Base-by-base conservation (phyloP, 225 moss, liverwort and hornwort species). In the Rhytidiadelphus loreus region DNA sequence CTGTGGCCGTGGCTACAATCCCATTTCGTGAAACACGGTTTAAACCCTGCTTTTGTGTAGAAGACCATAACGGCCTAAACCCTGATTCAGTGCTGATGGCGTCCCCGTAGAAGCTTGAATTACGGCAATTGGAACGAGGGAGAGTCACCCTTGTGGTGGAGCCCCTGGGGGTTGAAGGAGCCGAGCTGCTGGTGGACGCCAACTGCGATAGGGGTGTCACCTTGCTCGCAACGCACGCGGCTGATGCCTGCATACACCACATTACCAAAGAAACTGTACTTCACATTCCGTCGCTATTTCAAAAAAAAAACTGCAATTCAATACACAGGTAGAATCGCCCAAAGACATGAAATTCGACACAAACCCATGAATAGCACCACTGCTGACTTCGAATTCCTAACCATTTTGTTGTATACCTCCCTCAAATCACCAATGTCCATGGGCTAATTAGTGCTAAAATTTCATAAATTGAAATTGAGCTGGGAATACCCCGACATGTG, bases 1-100 rank as follows among this genome's bases (percentile, higher is more conserved):
- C 90, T 24, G 90, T 89, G 26, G 95, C 90, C 89, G 92, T 90
- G 21, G 89, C 90, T 83, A 87, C 88, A 72, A 88, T 88, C 30
- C 87, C 90, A 83, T 62, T 76, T 77, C 91, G 86, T 7, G 88
- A 71, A 37, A 28, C 86, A 19, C 80, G 83, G 63, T 64, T 77
- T 46, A 86, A 85, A 90, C 85, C 84, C 86, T 86, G 87, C 83
- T 55, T 50, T 81, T 84, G 71, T 7, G 84, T 55, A 39, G 72
- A 66, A 29, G 74, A 85, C 62, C 88, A 52, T 16, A 89, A 76
- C 44, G 63, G 44, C 75, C 59, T 20, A 59, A 80, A 59, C 80
- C 80, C 80, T 80, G 80, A 80, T 30, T 83, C 9, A 18, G 61
- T 63, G 39, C 55, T 55, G 9, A 48, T 59, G 20, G 90, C 83